Evolutionary conservation across 768 basidiomycete genomes (phyloP).

Genomic region (Lactifluus subvellereus): DNA sequence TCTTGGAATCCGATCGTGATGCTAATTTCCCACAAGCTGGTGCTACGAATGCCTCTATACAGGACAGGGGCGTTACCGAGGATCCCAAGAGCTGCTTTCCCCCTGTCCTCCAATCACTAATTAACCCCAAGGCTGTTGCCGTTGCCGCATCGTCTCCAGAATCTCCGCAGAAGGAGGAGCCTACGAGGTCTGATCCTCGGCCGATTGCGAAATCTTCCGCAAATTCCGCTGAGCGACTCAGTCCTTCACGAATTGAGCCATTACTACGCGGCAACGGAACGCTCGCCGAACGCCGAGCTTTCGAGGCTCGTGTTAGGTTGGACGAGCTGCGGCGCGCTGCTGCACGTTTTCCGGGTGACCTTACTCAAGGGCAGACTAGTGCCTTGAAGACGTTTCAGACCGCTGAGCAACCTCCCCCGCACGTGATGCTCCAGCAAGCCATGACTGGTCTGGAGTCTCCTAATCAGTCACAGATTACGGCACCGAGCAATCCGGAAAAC

Average conservation of each 20-base stretch:
- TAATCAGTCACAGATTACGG: slow-evolving; percentile 1
- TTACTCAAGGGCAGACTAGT: neutral
- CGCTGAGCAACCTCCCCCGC: slow-evolving; percentile 2
- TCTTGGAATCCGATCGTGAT: neutral
- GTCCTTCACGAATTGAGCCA: neutral
- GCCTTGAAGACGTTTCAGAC: neutral
- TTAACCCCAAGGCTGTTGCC: neutral
- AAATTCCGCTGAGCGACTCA: neutral
- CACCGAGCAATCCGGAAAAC: neutral
- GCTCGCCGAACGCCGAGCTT: slow-evolving; percentile 14
- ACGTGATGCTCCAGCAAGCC: slow-evolving; percentile 10
- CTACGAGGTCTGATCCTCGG: neutral
- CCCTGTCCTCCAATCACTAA: neutral
- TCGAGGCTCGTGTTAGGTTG: slow-evolving; percentile 15
- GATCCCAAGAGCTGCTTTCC: neutral
- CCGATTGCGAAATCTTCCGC: neutral
- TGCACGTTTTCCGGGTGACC: neutral
- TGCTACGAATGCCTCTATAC: neutral
- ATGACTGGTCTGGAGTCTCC: slow-evolving; percentile 1
- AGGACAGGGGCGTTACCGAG: neutral
- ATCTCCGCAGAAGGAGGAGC: neutral
- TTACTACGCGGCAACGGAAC: neutral
- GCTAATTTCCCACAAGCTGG: neutral
- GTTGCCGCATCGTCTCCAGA: neutral
- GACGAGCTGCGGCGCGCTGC: slow-evolving; percentile 13